Evolutionary conservation across 2,329 filamentous ascomycete genomes (phyloP).

Genomic region (Chalaropsis thielavioides): DNA sequence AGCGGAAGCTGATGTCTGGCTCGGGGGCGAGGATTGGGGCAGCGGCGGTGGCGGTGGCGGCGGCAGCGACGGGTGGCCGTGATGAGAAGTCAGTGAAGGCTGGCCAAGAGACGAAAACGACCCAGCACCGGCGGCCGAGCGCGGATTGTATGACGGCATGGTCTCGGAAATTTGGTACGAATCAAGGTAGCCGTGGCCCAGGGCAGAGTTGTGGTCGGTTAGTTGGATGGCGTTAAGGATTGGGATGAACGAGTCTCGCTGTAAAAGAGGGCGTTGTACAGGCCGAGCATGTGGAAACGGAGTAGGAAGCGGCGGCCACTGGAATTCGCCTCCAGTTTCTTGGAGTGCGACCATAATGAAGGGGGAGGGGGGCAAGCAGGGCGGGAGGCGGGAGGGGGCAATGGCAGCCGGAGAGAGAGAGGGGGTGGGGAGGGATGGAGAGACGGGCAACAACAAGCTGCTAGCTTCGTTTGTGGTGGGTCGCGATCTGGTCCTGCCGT

Average conservation of each 20-base stretch:
- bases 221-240: background rate
- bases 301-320: slow-evolving; percentile 10
- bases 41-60: background rate
- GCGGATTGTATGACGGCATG: slow-evolving; percentile 5
- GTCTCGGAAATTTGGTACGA: background rate
- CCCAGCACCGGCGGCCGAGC: background rate
- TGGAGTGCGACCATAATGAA: background rate
- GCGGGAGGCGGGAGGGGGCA: background rate
- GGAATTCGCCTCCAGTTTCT: background rate
- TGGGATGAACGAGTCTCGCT: background rate
- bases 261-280: background rate
- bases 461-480: too few species aligned
- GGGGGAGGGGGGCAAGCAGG: background rate
- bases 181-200: background rate
- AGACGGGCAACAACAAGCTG: too few species aligned
- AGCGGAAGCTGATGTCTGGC: background rate
- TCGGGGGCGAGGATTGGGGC: background rate
- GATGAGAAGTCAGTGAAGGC: background rate
- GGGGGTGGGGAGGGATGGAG: background rate
- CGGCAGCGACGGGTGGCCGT: background rate
- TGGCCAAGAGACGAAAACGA: background rate
- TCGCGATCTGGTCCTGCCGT: background rate
- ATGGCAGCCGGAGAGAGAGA: too few species aligned
- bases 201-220: background rate
- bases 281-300: slow-evolving; percentile 4